phyloP scores from a whole-genome alignment of 371 early-diverging fungal genomes.

The Mucor racemosus region DNA sequence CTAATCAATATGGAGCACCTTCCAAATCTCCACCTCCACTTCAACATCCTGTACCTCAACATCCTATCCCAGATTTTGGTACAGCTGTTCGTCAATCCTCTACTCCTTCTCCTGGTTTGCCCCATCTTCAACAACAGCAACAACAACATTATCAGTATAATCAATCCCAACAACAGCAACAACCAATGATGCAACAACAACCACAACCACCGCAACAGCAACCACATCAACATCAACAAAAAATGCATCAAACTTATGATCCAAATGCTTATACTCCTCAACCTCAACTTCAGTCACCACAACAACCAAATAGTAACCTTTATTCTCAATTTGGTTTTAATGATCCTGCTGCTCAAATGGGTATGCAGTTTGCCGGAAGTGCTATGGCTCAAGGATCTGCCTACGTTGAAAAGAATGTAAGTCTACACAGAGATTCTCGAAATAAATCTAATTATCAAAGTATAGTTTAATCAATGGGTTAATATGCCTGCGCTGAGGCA shows the following conservation, averaged over 20 bases:
- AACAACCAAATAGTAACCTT: conserved; percentile 31
- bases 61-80: conserved; percentile 68
- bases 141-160: conserved; percentile 43
- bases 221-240: conserved; percentile 41
- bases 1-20: conserved; percentile 27
- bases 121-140: conserved; percentile 33
- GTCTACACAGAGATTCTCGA: conserved; percentile 14
- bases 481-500: conserved; percentile 86
- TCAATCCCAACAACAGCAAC: conserved; percentile 25
- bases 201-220: conserved; percentile 35
- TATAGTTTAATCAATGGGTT: conserved; percentile 82
- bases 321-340: conserved; percentile 62
- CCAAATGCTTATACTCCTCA: conserved; percentile 52
- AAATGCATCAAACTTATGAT: conserved; percentile 37
- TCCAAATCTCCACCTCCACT: conserved; percentile 71
- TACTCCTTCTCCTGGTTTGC: conserved; percentile 53
- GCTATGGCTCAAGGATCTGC: conserved; percentile 90
- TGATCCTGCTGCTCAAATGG: conserved; percentile 91
- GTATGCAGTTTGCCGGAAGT: conserved; percentile 93
- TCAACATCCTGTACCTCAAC: conserved; percentile 72
- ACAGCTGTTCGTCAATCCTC: conserved; percentile 52
- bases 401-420: conserved; percentile 92
- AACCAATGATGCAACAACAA: conserved; percentile 39
- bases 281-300: conserved; percentile 14
- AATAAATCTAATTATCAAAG: no score